Conservation (phyloP, 2,329 filamentous ascomycete genomes). For the Pseudogymnoascus sp. region DNA sequence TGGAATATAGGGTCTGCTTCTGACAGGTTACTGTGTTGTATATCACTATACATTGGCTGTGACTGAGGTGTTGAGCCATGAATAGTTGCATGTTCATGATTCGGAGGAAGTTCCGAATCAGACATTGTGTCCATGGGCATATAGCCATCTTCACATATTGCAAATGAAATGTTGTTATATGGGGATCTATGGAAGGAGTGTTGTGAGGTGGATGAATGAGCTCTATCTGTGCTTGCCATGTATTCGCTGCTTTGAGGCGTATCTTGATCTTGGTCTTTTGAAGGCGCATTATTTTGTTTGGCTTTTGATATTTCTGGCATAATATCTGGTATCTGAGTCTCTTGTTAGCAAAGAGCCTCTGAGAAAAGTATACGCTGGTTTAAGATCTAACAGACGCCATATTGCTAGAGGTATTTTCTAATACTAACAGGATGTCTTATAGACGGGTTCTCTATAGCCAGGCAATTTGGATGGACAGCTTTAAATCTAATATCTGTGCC, state of each 20-base stretch:
- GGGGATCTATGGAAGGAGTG: not conserved
- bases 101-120: not conserved
- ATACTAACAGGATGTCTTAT: conserved; percentile 24
- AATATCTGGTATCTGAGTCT: conserved; percentile 17
- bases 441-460: conserved; percentile 29
- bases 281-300: not conserved
- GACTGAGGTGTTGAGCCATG: not conserved
- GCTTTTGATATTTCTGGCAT: conserved; percentile 16
- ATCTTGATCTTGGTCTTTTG: not conserved
- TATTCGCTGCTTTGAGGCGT: not conserved
- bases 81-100: not conserved
- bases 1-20: conserved; percentile 8
- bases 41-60: not conserved
- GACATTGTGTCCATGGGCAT: conserved; percentile 1
- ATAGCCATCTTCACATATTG: not conserved
- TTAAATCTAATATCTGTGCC: conserved; percentile 29
- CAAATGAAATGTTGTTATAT: not conserved
- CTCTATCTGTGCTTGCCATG: not conserved
- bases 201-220: conserved; percentile 9
- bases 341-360: not conserved
- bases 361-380: not conserved
- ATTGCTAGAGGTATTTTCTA: not conserved
- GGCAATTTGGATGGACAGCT: conserved; percentile 29
- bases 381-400: not conserved
- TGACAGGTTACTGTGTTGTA: not conserved